Evolutionary conservation across 78 protist genomes (phyloP).

Genomic region (Chrysochromulina parva): DNA sequence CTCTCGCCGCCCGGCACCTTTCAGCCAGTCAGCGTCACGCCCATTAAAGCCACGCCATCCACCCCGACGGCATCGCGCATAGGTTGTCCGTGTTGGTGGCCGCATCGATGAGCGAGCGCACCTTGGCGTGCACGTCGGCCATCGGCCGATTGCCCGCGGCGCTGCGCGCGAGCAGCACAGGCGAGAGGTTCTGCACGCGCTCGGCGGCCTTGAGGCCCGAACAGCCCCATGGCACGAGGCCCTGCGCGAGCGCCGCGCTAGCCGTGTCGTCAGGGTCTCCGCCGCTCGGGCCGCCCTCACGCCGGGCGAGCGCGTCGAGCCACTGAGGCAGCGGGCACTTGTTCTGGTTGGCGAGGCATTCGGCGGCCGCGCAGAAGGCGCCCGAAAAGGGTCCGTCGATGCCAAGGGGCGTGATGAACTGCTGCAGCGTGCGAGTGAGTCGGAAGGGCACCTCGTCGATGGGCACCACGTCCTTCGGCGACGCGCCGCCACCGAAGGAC

Average conservation of each 20-base stretch:
- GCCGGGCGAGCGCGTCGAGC: background rate
- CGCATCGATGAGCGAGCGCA: background rate
- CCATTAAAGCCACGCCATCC: slow-evolving; percentile 30
- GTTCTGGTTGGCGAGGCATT: background rate
- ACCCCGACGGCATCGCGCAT: background rate
- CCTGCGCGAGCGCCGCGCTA: background rate
- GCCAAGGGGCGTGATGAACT: slow-evolving; percentile 37
- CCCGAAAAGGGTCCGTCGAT: slow-evolving; percentile 27
- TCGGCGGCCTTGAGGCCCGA: background rate
- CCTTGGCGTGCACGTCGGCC: slow-evolving; percentile 1
- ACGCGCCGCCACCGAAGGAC: background rate
- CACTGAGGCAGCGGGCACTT: background rate
- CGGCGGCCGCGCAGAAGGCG: slow-evolving; percentile 8
- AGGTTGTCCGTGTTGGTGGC: slow-evolving; percentile 10
- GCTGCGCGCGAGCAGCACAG: background rate
- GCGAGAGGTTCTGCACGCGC: background rate
- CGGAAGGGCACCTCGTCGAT: slow-evolving; percentile 42
- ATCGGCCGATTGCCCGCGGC: too few relatives aligned
- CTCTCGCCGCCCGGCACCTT: too few relatives aligned
- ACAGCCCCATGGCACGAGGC: background rate
- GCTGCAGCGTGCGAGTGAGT: slow-evolving; percentile 50
- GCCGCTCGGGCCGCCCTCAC: background rate
- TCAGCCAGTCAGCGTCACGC: background rate
- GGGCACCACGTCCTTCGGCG: background rate
- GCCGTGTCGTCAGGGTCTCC: background rate